Evolutionary conservation across 1,284 basidiomycete genomes (phyloP).

Genomic region (Ustilago nuda): DNA sequence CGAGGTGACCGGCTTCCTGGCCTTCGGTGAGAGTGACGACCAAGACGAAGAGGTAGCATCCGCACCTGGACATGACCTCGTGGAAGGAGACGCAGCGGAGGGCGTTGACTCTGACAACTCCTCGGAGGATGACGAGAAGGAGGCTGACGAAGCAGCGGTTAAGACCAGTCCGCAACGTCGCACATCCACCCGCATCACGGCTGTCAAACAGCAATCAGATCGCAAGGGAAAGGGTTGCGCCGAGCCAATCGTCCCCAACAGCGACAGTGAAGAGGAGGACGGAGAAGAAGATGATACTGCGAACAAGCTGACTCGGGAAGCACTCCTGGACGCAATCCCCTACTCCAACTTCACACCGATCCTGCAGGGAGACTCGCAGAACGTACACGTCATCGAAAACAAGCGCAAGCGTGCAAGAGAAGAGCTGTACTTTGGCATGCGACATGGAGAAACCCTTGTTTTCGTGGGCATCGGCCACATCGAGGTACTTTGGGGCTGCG

Average conservation of each 20-base stretch:
- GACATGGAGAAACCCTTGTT: conserved; percentile 26
- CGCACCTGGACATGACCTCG: neutral
- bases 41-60: conserved; percentile 1
- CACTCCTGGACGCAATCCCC: conserved; percentile 32
- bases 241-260: conserved; percentile 1
- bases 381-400: conserved; percentile 22
- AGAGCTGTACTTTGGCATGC: conserved; percentile 30
- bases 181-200: neutral
- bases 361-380: conserved; percentile 11
- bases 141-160: neutral
- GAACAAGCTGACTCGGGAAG: conserved; percentile 12
- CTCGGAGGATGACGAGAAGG: conserved; percentile 23
- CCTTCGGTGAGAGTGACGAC: conserved; percentile 5
- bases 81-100: neutral
- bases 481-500: conserved; percentile 28
- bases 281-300: neutral
- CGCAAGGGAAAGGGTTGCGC: conserved; percentile 17
- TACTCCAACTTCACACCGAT: conserved; percentile 34
- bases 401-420: conserved; percentile 39
- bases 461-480: conserved; percentile 39
- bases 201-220: neutral
- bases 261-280: neutral
- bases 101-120: conserved; percentile 13
- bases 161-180: neutral
- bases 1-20: conserved; percentile 1